Conservation (phyloP, 2,329 filamentous ascomycete genomes). For the Colletotrichum sublineola region DNA sequence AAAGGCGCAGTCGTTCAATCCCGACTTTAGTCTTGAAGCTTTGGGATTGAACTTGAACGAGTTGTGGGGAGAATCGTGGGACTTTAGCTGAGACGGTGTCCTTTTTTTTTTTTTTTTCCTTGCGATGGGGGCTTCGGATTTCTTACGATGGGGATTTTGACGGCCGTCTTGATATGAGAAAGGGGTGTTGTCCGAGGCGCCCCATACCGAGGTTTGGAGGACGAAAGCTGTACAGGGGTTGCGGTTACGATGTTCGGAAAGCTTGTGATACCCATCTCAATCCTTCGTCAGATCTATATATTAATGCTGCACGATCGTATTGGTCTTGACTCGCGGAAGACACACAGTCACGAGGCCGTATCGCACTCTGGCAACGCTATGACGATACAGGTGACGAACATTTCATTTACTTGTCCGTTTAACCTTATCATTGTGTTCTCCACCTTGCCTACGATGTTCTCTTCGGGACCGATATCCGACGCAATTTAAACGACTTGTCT, state of each 20-base stretch:
- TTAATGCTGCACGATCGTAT: conserved; percentile 17
- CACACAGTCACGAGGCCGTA: neutral
- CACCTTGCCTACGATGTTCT: neutral
- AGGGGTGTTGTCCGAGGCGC: conserved; percentile 1
- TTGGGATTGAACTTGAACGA: conserved; percentile 68
- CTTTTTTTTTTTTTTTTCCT: neutral
- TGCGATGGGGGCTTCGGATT: no score
- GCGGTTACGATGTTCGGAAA: conserved; percentile 35
- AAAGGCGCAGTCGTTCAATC: conserved; percentile 58
- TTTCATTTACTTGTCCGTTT: neutral
- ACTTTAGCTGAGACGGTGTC: conserved; percentile 51
- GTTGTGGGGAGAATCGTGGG: conserved; percentile 66
- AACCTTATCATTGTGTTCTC: neutral
- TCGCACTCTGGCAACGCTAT: neutral
- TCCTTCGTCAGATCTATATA: conserved; percentile 18
- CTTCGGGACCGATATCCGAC: neutral
- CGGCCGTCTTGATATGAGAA: conserved; percentile 6
- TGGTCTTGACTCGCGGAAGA: conserved; percentile 26
- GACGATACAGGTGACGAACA: neutral
- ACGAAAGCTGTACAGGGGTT: conserved; percentile 4
- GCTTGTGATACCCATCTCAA: conserved; percentile 39
- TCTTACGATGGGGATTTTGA: neutral
- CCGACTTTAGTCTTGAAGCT: conserved; percentile 67
- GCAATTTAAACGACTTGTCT: conserved; percentile 14
- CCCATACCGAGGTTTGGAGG: conserved; percentile 1